Evolutionary conservation across 2,329 filamentous ascomycete species (phyloP), one percentile per base, ranked within the genome.

Genomic region (Fusarium falciforme): DNA sequence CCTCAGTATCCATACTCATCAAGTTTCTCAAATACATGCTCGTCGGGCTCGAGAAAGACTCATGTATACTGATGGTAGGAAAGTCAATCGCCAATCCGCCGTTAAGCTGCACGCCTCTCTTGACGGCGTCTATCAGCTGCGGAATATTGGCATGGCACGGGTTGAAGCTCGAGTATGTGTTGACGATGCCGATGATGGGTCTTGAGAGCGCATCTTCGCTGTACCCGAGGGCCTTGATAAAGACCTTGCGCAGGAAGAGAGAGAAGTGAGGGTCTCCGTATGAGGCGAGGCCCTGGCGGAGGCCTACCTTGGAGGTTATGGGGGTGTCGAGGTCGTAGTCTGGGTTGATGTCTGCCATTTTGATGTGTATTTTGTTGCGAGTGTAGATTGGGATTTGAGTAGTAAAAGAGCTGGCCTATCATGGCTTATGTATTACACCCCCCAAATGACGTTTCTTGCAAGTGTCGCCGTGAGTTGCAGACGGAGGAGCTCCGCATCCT

Each of bases 1-100:
- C 92, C 80, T 94, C 93, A 0, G 93, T 94, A 78, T 94, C 93
- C 91, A 94, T 93, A 73, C 90, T 92, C 92, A 94, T 94, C 66
- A 94, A 78, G 73, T 94, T 94, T 35, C 93, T 82, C 57, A 94
- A 78, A 64, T 90, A 94, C 93, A 94, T 94, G 82, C 92, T 93
- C 6, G 92, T 94, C 3, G 92, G 92, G 52, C 87, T 85, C 0
- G 92, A 86, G 78, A 94, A 94, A 4, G 86, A 88, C 84, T 94
- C 92, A 73, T 92, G 90, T 1, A 94, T 78, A 71, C 90, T 93
- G 64, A 94, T 93, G 0, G 92, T 94, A 0, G 92, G 92, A 73
- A 94, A 94, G 40, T 94, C 92, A 25, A 94, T 87, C 0, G 92
- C 90, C 31, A 94, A 81, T 0, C 92, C 93, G 4, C 93, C 93